phyloP scores from a whole-genome alignment of 2,329 filamentous ascomycete species.

The Fusarium vanettenii region DNA sequence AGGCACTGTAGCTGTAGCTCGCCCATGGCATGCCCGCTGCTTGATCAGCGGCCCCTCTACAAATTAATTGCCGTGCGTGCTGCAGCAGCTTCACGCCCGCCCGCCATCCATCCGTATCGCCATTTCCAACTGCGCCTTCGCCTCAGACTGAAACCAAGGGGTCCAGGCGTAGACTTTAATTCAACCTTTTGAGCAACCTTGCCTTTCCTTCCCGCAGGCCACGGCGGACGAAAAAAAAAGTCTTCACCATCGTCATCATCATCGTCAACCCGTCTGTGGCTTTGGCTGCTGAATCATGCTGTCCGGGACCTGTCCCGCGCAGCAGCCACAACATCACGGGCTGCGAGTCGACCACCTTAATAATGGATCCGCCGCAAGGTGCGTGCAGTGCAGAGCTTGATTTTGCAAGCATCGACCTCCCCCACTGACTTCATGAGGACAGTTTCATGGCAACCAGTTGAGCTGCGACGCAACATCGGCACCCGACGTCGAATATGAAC shows the following conservation, averaged over 20 bases:
- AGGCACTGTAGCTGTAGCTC: not conserved
- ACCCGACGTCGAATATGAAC: not conserved
- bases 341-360: conserved; percentile 7
- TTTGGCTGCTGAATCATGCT: conserved; percentile 7
- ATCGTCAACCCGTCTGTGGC: not conserved
- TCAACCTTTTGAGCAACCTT: conserved; percentile 4
- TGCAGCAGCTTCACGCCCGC: conserved; percentile 10
- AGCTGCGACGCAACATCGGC: not conserved
- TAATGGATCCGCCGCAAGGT: conserved; percentile 8
- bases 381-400: not conserved
- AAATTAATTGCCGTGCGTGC: conserved; percentile 22
- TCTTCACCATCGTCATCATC: not conserved
- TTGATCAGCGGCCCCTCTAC: conserved; percentile 17
- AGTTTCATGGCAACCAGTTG: not conserved
- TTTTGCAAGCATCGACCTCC: not conserved
- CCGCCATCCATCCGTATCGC: not conserved
- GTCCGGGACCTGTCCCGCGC: conserved; percentile 2
- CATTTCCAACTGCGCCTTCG: not conserved
- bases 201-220: not conserved
- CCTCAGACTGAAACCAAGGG: conserved; percentile 36
- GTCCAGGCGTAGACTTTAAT: conserved; percentile 28
- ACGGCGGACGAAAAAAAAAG: not conserved
- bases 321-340: conserved; percentile 28
- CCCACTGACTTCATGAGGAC: conserved; percentile 9
- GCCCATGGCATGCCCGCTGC: conserved; percentile 4